Base-by-base conservation (phyloP, 805 yeast species). In the Wickerhamomyces mucosus region DNA sequence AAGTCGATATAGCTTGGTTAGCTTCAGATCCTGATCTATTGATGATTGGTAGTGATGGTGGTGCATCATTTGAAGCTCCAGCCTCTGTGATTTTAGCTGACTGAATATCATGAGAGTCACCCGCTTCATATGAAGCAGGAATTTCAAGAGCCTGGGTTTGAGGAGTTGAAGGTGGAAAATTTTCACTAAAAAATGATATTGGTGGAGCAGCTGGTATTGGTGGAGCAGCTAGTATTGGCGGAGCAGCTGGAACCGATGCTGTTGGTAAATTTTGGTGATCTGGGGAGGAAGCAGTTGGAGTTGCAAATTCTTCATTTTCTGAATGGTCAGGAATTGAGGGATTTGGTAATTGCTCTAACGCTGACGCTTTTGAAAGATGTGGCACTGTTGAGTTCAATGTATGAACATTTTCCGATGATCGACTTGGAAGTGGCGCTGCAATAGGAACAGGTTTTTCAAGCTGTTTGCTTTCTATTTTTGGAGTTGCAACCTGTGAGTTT, bases 401-500 rank as follows among this genome's bases (percentile, higher is more conserved):
- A 15, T 11, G 18, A 6, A 19, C 27, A 11, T 26, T 39, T n/a
- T 22, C 40, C 23, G 26, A 34, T 14, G 31, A 21, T 23, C 24
- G 14, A 14, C 9, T 12, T 19, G 37, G 34, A 13, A 32, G 20
- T 21, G 38, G 35, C 6, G 37, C 28, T 18, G 39, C 34, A 12
- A 39, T 28, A 14, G 33, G 16, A 32, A 23, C 26, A 5, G 26
- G n/a, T 14, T 21, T 21, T 21, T 21, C 24, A n/a, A n/a, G n/a
- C n/a, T n/a, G n/a, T n/a, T n/a, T n/a, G n/a, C n/a, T n/a, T n/a
- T n/a, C 32, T 32, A 29, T 23, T 15, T 25, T 21, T 26, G 34
- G 19, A 13, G 46, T 27, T n/a, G 50, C 29, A 4, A 41, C 8
- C 21, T 44, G 39, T 13, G 58, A 53, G 10, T 31, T 18, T 34